Percentiles rank a stretch among this genome's conserved stretches.
These are phyloP conservation scores for Straminergon stramineum DNA, from an alignment of 225 moss, liverwort and hornwort genomes.

Conservation along the genomic window DNA sequence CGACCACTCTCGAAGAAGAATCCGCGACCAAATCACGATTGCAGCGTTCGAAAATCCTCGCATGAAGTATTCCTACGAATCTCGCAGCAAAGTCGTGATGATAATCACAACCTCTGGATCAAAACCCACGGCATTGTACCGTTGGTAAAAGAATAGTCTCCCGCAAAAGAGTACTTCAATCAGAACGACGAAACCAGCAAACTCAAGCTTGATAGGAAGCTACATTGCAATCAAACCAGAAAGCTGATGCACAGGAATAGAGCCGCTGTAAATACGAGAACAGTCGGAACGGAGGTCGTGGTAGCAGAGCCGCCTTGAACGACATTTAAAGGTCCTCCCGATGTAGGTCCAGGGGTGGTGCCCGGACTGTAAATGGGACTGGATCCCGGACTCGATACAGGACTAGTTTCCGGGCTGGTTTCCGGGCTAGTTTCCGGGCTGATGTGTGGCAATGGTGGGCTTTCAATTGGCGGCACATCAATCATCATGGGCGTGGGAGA, in stretches of 20 bases:
- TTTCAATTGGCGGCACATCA: not conserved
- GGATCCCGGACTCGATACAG: not conserved
- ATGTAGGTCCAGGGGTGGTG: not conserved
- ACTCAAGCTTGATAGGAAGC: not conserved
- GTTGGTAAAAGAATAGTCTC: not conserved
- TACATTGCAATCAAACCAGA: not conserved
- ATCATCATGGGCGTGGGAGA: not conserved
- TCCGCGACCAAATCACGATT: not conserved
- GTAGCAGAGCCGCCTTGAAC: not conserved
- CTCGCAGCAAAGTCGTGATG: not conserved
- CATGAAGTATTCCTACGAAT: not conserved
- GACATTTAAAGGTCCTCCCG: not conserved
- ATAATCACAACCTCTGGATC: not conserved
- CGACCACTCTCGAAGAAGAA: not conserved
- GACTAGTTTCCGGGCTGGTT: not conserved
- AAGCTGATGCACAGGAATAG: not conserved
- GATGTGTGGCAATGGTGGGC: not conserved
- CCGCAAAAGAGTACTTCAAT: not conserved
- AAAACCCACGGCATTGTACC: not conserved
- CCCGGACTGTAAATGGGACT: not conserved
- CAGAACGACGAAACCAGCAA: not conserved
- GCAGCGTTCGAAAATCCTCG: not conserved
- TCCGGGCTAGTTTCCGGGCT: not conserved
- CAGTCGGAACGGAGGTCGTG: not conserved
- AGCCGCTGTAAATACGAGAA: not conserved